Base-by-base conservation (phyloP, 805 yeast species). In the Candida ascalaphidarum region DNA sequence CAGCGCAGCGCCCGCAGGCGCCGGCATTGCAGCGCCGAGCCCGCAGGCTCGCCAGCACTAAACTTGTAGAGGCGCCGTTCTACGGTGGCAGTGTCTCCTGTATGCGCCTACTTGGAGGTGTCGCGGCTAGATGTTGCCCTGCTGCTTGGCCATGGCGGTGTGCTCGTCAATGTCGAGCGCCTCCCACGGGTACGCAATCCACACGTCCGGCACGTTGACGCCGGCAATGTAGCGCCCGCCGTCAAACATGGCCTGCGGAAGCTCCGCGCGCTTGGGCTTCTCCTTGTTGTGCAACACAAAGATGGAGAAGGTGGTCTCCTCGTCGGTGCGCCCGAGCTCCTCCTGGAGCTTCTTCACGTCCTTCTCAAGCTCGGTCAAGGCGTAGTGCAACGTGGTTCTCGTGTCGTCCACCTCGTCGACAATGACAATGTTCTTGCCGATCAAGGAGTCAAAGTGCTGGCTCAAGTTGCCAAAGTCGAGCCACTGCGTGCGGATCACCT, bases 171-270 rank as follows among this genome's bases (percentile, higher is more conserved):
- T 81, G 51, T 81, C 88, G 32, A 69, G 67, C 12, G 81, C 70
- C 51, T 81, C 92, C 94, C 94, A 81, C 25, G 94, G 94, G 46
- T 81, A 81, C 14, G 92, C 88, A 40, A 78, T 81, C 94, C 94
- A 81, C 33, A 66, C 65, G 46, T 82, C 92, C 20, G 81, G 86
- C 25, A 81, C 82, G 22, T 72, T 63, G 56, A 80, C 71, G 12
- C 85, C 86, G 30, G 81, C 86, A 40, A 78, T 72, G 55, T 81
- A 81, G 37, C 68, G 65, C 28, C 71, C 74, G 28, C 71, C 65
- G 23, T 71, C 58, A 59, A 72, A 58, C 42, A 81, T 68, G 23
- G 73, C 77, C 12, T 62, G 66, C 1, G 89, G 88, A 34, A 81
- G 61, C 26, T 72, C 74, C 17, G 88, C 89, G 40, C 68, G 75